Evolutionary conservation across 306 rosid genomes (phyloP).

Genomic region (Rubus idaeus): DNA sequence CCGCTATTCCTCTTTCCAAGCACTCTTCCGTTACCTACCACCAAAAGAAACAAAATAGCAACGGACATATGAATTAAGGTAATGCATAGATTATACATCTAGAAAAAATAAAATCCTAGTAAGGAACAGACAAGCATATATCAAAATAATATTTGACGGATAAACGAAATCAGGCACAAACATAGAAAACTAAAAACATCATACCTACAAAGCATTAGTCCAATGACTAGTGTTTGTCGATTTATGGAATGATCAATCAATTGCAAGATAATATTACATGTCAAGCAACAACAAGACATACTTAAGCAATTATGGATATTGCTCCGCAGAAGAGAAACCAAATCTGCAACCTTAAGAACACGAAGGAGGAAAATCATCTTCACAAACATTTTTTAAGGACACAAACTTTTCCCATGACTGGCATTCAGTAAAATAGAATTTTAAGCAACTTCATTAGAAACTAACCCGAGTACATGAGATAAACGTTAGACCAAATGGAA

Average conservation of each 20-base stretch:
- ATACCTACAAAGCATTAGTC: constrained; percentile 88
- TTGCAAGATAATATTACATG: constrained; percentile 32
- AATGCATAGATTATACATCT: constrained; percentile 20
- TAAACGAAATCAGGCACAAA: constrained; percentile 10
- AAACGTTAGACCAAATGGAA: constrained; percentile 4
- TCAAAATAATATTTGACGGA: background rate
- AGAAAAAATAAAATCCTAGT: constrained; percentile 17
- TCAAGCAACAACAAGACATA: constrained; percentile 37
- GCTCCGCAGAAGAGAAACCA: constrained; percentile 72
- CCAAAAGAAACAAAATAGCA: constrained; percentile 1
- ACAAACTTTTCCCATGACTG: constrained; percentile 94
- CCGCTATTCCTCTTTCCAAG: constrained; percentile 87
- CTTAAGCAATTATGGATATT: constrained; percentile 87
- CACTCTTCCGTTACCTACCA: constrained; percentile 85
- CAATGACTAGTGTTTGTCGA: constrained; percentile 79
- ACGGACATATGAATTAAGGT: background rate
- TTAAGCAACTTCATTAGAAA: constrained; percentile 27
- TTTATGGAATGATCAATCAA: constrained; percentile 84
- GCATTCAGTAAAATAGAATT: constrained; percentile 25
- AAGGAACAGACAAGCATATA: background rate
- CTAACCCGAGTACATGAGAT: constrained; percentile 15
- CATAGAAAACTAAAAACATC: background rate
- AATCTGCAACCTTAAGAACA: constrained; percentile 85
- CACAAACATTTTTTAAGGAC: constrained; percentile 72
- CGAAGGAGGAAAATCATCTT: constrained; percentile 88